Evolutionary conservation across 805 yeast species (phyloP), one percentile per base, ranked within the genome.

Genomic region (Hanseniaspora clermontiae): DNA sequence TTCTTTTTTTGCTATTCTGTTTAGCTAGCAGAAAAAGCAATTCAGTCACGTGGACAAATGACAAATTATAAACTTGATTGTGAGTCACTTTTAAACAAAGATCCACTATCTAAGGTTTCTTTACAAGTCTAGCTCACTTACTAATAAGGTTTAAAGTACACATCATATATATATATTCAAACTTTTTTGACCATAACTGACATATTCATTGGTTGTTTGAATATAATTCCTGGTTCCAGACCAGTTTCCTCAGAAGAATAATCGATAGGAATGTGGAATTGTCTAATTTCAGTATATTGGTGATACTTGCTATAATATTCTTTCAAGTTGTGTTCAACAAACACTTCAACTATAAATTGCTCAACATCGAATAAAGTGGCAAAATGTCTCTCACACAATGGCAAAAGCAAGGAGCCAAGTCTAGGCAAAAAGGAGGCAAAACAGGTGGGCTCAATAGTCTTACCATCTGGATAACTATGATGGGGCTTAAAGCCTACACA

Each of bases 311-410:
- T 62, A 60, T 81, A 81, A 63, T 73, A 79, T 2, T 64, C 68
- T 1, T 70, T 75, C 49, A 81, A 64, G 6, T 72, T 61, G 65
- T 81, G 86, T 56, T 78, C 79, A 14, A 68, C 68, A 27, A 81
- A 74, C 24, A 74, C 79, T 34, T 69, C 70, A 68, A 60, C 19
- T 74, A 52, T 12, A 59, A 64, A 0, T 59, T 42, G 11, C 3
- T 51, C 48, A 27, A 63, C 63, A 54, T 1, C 74, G 63, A 5
- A 74, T 77, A 12, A 70, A 53, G n/a, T 66, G 63, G 20, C 76
- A 74, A 61, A 72, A 68, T 62, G 61, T n/a, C 27, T 19, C 32
- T 58, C 38, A 3, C 60, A 51, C 5, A 24, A 17, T 12, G 60
- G 50, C 38, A 59, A 59, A 17, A 63, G 42, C 11, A 54, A 40